phyloP scores from a whole-genome alignment of 2,329 filamentous ascomycete genomes.

The Fusarium hainanense region DNA sequence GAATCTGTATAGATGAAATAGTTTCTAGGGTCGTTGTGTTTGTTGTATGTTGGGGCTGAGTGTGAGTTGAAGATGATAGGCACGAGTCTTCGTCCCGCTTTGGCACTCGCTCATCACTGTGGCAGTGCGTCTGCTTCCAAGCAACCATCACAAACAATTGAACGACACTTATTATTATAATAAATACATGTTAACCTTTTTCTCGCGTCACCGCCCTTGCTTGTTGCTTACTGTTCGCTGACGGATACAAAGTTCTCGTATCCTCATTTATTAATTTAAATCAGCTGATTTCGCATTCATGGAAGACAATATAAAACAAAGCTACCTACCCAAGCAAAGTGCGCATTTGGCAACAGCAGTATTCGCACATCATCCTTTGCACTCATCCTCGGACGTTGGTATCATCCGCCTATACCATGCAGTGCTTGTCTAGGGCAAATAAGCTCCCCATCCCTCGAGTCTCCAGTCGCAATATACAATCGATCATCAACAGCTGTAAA shows the following conservation, averaged over 20 bases:
- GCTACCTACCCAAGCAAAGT: neutral
- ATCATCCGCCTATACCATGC: neutral
- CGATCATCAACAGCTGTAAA: neutral
- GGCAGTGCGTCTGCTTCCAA: conserved; percentile 3
- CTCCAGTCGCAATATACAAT: neutral
- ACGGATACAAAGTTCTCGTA: neutral
- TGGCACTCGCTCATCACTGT: neutral
- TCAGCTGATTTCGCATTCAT: neutral
- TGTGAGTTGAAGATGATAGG: neutral
- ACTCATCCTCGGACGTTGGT: neutral
- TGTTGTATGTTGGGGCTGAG: conserved; percentile 6
- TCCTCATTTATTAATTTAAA: neutral
- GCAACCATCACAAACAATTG: neutral
- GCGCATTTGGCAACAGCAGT: neutral
- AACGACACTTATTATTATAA: neutral
- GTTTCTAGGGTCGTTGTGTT: neutral
- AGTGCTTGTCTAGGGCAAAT: neutral
- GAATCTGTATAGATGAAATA: neutral
- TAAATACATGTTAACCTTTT: neutral
- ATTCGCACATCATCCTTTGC: neutral
- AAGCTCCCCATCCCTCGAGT: neutral
- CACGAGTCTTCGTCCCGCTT: neutral
- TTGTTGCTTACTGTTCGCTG: neutral
- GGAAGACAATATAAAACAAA: neutral
- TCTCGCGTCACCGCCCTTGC: neutral